phyloP scores from a whole-genome alignment of 306 rosid genomes.

The Corylus heterophylla region DNA sequence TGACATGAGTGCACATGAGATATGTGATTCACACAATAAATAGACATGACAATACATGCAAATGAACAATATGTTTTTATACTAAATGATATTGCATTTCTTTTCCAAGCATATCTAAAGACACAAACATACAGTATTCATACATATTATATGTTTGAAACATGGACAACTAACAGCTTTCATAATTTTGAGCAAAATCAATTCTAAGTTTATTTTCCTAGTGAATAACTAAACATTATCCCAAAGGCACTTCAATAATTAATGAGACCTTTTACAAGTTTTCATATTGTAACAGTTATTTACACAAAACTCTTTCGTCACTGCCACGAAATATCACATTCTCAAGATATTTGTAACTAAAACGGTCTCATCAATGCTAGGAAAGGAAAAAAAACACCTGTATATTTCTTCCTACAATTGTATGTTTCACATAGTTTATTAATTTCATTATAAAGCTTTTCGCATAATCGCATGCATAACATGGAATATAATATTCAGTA shows the following conservation, averaged over 20 bases:
- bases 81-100: neutral
- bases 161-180: neutral
- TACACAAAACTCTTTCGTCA: neutral
- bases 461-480: neutral
- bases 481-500: neutral
- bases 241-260: neutral
- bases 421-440: neutral
- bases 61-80: neutral
- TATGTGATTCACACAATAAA: neutral
- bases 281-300: neutral
- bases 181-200: neutral
- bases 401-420: neutral
- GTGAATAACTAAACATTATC: neutral
- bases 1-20: slow-evolving; percentile 26
- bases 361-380: neutral
- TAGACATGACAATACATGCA: no score
- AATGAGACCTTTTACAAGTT: neutral
- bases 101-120: neutral
- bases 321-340: neutral
- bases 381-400: neutral
- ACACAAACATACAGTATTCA: neutral
- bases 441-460: neutral
- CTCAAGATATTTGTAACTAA: neutral
- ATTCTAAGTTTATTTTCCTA: neutral
- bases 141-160: neutral